A percentile compares a stretch with the other conserved stretches of the same genome.
Conservation (phyloP, 495 filamentous ascomycete genomes). For the Amniculicola lignicola region DNA sequence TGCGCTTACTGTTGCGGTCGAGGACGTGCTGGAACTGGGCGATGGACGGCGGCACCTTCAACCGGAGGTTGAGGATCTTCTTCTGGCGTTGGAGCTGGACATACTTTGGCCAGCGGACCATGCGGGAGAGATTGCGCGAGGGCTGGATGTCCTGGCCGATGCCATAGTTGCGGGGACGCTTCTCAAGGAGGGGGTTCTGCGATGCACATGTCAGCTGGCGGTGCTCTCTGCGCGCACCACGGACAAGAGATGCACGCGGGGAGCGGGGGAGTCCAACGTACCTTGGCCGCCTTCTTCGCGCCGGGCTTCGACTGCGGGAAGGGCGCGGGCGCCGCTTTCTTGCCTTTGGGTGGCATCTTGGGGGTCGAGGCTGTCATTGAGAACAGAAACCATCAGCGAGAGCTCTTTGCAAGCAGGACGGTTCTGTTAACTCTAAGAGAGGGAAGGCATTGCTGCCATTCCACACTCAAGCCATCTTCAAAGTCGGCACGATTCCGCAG, state of each 20-base stretch:
- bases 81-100: conserved; percentile 98
- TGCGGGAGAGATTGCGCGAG: conserved; percentile 92
- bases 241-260: not conserved
- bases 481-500: conserved; percentile 56
- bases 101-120: conserved; percentile 94
- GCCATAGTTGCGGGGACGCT: conserved; percentile 94
- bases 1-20: conserved; percentile 75
- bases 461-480: conserved; percentile 79
- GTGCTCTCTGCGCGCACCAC: not conserved
- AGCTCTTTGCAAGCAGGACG: conserved; percentile 68
- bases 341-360: conserved; percentile 42
- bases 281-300: conserved; percentile 93
- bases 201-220: conserved; percentile 10
- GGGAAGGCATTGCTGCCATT: conserved; percentile 56
- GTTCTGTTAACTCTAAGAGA: conserved; percentile 75
- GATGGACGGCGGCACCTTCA: conserved; percentile 97
- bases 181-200: conserved; percentile 97
- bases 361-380: conserved; percentile 99
- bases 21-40: conserved; percentile 96
- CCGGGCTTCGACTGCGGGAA: conserved; percentile 93
- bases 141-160: conserved; percentile 99
- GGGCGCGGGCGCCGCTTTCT: conserved; percentile 93
- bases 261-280: not conserved
- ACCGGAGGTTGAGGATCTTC: conserved; percentile 97
- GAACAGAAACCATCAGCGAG: conserved; percentile 91